Base-by-base conservation (phyloP, 2,329 filamentous ascomycete species). In the Fusarium solani-melongenae region DNA sequence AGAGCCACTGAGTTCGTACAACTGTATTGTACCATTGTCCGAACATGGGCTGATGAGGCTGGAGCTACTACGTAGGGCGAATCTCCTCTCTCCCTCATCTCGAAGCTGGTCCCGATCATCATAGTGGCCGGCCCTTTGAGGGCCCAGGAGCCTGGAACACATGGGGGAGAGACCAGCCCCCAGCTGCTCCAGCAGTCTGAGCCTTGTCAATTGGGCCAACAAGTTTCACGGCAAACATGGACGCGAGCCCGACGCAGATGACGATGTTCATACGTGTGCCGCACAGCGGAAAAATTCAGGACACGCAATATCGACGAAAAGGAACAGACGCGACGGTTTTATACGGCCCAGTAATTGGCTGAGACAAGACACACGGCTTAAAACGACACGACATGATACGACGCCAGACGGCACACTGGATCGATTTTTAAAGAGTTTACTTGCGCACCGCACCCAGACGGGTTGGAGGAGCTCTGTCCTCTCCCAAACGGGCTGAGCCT, bases 251-350 rank as follows among this genome's bases (percentile, higher is more conserved):
- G 64, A 62, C 53, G 17, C 41, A 51, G 51, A 74, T 75, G 69
- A 75, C 69, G 69, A 70, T 27, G 60, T 62, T 67, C 60, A 64
- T 75, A 75, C 72, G 72, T 74, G 62, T 70, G 57, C 55, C 69
- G 38, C 57, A 61, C 46, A 63, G 62, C 27, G 44, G 70, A 41
- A 62, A 49, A 58, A 53, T 53, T 53, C 49, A 49, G 33, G 12
- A 39, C 55, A 67, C 63, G 61, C 66, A 75, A 68, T 58, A 27
- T 70, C 71, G 46, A 53, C 51, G 53, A 74, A 59, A 67, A 38
- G 34, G 64, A 63, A 33, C 71, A 57, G 57, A 60, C 60, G 36
- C 55, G 57, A 60, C 58, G 49, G 27, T 24, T 31, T 51, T 41
- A 24, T 64, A 38, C 36, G 29, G 41, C 38, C 49, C 27, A 29